phyloP scores from a whole-genome alignment of 345 rosid species.

The Euphorbia peplus region DNA sequence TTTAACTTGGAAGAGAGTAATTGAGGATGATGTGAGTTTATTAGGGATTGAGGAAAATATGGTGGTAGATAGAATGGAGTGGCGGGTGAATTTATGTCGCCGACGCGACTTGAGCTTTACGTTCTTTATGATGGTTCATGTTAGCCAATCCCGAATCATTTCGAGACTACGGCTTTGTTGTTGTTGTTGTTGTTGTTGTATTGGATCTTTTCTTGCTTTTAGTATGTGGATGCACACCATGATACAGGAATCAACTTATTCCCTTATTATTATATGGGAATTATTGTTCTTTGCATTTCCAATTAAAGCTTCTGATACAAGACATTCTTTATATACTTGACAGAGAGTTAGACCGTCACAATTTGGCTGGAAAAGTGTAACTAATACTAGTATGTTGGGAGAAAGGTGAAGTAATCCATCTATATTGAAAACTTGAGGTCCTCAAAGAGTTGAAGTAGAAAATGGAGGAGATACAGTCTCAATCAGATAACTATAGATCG shows the following conservation, averaged over 20 bases:
- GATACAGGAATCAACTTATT: not conserved
- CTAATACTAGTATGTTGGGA: conserved; percentile 2
- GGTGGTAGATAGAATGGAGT: too few species aligned
- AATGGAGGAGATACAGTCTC: conserved; percentile 98
- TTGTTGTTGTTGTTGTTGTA: too few species aligned
- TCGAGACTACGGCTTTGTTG: too few species aligned
- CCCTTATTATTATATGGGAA: not conserved
- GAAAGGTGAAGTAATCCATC: conserved; percentile 15
- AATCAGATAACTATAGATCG: conserved; percentile 89
- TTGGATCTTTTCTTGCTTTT: not conserved
- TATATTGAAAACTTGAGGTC: conserved; percentile 16
- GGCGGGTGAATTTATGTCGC: too few species aligned
- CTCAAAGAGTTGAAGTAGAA: conserved; percentile 21
- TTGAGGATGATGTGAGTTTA: too few species aligned
- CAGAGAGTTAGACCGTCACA: not conserved
- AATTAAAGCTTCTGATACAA: not conserved
- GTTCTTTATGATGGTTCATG: too few species aligned
- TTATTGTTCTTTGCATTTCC: not conserved
- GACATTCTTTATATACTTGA: not conserved
- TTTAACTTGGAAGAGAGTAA: too few species aligned
- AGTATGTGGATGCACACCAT: not conserved
- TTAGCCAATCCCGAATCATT: too few species aligned
- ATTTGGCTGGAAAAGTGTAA: conserved; percentile 5
- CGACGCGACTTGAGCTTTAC: too few species aligned
- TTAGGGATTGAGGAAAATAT: too few species aligned